These are phyloP conservation scores for Jamesozyma hellenica DNA, from an alignment of 805 yeast genomes.

Conservation along the genomic window DNA sequence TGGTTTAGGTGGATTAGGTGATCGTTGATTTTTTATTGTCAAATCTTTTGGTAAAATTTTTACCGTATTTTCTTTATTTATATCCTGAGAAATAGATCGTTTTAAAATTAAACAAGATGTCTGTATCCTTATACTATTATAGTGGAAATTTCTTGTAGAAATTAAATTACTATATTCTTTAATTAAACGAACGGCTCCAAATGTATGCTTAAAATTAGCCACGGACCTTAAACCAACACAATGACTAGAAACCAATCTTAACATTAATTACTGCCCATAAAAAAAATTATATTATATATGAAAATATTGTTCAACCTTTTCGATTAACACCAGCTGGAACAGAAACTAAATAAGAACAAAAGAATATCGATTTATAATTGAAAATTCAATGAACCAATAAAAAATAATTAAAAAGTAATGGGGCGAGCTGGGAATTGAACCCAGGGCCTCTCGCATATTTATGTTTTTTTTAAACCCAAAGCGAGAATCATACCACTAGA, in stretches of 20 bases:
- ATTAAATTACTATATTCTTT: not conserved
- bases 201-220: not conserved
- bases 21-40: not conserved
- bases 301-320: no score
- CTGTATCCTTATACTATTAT: not conserved
- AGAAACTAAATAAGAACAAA: no score
- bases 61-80: not conserved
- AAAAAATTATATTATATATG: not conserved
- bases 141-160: not conserved
- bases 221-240: no score
- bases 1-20: not conserved
- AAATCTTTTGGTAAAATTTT: not conserved
- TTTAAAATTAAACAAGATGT: not conserved
- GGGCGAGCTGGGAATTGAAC: slow-evolving; percentile 46
- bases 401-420: slow-evolving; percentile 10
- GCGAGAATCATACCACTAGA: slow-evolving; percentile 34
- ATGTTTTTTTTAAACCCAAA: slow-evolving; percentile 20
- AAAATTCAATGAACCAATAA: not conserved
- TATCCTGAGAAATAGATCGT: not conserved
- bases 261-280: no score
- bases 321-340: no score
- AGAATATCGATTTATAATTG: not conserved
- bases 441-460: slow-evolving; percentile 49
- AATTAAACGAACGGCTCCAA: not conserved
- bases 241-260: no score